Base-by-base conservation (phyloP, 1,284 basidiomycete species). In the Ceratobasidium sp. region DNA sequence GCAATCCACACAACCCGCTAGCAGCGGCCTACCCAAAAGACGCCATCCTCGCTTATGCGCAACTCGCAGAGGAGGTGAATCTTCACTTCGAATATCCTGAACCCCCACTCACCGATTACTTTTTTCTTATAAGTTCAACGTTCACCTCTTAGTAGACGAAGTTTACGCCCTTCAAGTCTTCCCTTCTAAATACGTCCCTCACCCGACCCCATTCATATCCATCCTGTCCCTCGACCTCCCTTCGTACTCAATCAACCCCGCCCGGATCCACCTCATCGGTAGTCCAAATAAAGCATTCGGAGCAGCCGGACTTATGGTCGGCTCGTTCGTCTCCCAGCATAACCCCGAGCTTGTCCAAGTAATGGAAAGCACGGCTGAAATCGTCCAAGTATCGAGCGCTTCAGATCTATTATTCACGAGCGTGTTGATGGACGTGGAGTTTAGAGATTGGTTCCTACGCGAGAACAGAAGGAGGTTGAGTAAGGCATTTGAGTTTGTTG, bases 211-310 rank as follows among this genome's bases (percentile, higher is more conserved):
- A 2, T 75, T 75, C 48, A 41, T n/a, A 47, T 67, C 63, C 41
- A 48, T 72, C 29, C 53, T 75, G 6, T 64, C 59, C 11, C 47
- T 75, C 36, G 48, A 64, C 19, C 44, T 72, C 41, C 63, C 31
- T 11, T 41, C 36, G 11, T 41, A 41, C 36, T 41, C 36, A 5
- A 11, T 51, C 36, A 50, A 73, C 29, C 67, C 73, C 19, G 9
- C 76, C 17, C 57, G 73, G 4, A 51, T 76, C 8, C 76, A 76
- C 59, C 56, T 76, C 4, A 33, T 76, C 36, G 59, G 53, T 11
- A 73, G 76, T 17, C 67, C 73, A 29, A 56, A 47, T 17, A 76
- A 76, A 36, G 76, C 71, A 29, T 76, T 76, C 63, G 73, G 73
- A 22, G 51, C 65, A 24, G 63, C 73, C 22, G 76, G 76, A 17